Percentiles rank a stretch among this genome's conserved stretches.
Conservation (phyloP, 1,284 basidiomycete genomes). For the Malassezia arunalokei region DNA sequence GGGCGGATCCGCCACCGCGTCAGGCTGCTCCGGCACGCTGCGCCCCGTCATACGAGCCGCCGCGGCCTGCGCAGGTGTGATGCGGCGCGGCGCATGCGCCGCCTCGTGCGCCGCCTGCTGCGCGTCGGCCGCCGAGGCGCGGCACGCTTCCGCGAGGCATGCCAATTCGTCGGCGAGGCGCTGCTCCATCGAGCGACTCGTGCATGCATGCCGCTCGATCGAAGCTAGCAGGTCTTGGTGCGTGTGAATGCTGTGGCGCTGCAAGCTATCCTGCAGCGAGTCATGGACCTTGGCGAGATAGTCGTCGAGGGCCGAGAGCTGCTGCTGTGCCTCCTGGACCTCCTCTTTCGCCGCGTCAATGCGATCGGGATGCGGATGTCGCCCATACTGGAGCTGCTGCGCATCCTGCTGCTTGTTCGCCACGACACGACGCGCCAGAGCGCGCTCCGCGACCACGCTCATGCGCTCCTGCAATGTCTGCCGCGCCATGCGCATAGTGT, state of each 20-base stretch:
- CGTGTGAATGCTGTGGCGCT: constrained; percentile 29
- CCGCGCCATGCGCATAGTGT: constrained; percentile 34
- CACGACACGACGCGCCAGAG: constrained; percentile 26
- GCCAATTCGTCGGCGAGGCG: constrained; percentile 8
- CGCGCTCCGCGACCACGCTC: constrained; percentile 36
- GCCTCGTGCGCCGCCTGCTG: neutral
- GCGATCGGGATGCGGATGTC: constrained; percentile 21
- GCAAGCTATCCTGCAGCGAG: constrained; percentile 25
- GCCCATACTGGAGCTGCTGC: constrained; percentile 25
- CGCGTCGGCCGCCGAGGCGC: constrained; percentile 1
- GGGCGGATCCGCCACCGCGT: neutral
- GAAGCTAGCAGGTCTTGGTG: constrained; percentile 34
- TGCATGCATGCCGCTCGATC: constrained; percentile 25
- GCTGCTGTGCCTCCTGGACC: constrained; percentile 30
- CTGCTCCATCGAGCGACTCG: neutral
- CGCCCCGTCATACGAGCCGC: constrained; percentile 3
- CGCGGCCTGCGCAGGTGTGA: constrained; percentile 11
- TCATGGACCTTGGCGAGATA: constrained; percentile 22
- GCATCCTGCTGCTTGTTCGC: constrained; percentile 29
- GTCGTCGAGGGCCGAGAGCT: constrained; percentile 22
- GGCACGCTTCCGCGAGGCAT: neutral
- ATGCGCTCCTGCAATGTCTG: constrained; percentile 34
- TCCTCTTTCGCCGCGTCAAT: constrained; percentile 33
- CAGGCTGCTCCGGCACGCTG: neutral
- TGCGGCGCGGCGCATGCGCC: constrained; percentile 2